phyloP scores from a whole-genome alignment of 2,329 filamentous ascomycete genomes.

The Plenodomus tracheiphilus region DNA sequence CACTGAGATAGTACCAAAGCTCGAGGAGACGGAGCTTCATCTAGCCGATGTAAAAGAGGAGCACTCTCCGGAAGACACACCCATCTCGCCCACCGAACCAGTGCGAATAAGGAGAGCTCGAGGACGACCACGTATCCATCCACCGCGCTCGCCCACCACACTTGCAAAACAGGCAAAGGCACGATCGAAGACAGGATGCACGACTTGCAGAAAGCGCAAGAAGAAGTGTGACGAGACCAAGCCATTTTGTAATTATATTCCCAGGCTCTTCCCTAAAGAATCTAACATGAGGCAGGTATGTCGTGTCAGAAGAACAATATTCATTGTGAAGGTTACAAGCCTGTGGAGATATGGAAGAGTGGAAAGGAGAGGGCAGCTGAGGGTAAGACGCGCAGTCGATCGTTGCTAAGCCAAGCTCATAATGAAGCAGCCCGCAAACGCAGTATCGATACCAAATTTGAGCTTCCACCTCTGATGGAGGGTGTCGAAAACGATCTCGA shows the following conservation, averaged over 20 bases:
- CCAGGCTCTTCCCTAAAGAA: neutral
- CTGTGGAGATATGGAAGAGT: conserved; percentile 84
- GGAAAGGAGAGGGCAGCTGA: conserved; percentile 76
- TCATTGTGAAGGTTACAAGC: conserved; percentile 86
- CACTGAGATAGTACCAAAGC: conserved; percentile 54
- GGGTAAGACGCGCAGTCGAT: conserved; percentile 38
- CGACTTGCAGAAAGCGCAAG: conserved; percentile 62
- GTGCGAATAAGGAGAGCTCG: conserved; percentile 53
- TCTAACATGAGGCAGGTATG: conserved; percentile 59
- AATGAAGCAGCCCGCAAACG: conserved; percentile 35
- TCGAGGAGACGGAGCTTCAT: conserved; percentile 57
- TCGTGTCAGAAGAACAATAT: conserved; percentile 95
- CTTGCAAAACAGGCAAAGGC: conserved; percentile 77
- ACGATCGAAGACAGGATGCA: conserved; percentile 61
- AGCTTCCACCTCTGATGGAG: conserved; percentile 67
- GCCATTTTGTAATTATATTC: conserved; percentile 44
- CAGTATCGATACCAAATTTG: conserved; percentile 46
- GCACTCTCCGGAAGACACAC: conserved; percentile 33
- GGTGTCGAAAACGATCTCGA: conserved; percentile 82
- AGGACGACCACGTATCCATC: conserved; percentile 81
- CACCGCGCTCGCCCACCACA: conserved; percentile 61
- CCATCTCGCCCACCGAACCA: conserved; percentile 41
- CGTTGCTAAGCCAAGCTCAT: conserved; percentile 18
- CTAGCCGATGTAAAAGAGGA: conserved; percentile 45
- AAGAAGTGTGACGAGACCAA: conserved; percentile 62